Evolutionary conservation across 2,329 filamentous ascomycete species (phyloP).

Genomic region (Arachnomyces sp.): DNA sequence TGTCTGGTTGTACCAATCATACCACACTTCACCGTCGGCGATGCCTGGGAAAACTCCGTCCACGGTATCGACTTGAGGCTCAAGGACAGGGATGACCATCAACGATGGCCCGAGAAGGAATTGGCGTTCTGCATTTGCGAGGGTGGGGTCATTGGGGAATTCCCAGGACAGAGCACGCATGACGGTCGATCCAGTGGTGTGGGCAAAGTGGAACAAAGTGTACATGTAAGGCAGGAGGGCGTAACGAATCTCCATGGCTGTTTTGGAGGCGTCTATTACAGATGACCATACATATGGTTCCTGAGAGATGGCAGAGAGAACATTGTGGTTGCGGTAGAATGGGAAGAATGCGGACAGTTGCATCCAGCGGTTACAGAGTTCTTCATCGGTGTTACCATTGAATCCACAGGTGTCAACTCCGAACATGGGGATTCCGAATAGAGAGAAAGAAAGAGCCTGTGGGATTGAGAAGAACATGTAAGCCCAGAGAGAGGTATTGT

Average conservation of each 20-base stretch:
- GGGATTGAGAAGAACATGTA: constrained; percentile 72
- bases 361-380: constrained; percentile 70
- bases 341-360: constrained; percentile 67
- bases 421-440: constrained; percentile 73
- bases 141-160: constrained; percentile 62
- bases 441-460: constrained; percentile 65
- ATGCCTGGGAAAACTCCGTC: constrained; percentile 63
- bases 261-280: constrained; percentile 57
- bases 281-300: constrained; percentile 65
- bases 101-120: constrained; percentile 63
- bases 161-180: constrained; percentile 69
- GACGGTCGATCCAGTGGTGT: constrained; percentile 59
- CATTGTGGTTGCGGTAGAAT: constrained; percentile 72
- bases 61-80: constrained; percentile 54
- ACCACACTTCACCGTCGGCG: constrained; percentile 57
- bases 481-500: constrained; percentile 63
- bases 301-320: constrained; percentile 52
- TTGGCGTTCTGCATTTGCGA: constrained; percentile 61
- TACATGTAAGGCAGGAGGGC: constrained; percentile 67
- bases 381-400: constrained; percentile 57
- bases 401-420: constrained; percentile 66
- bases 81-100: constrained; percentile 60
- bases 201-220: constrained; percentile 61
- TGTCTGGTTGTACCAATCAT: constrained; percentile 69
- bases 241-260: constrained; percentile 65